Evolutionary conservation across 2,329 filamentous ascomycete genomes (phyloP).

Genomic region (Davidsoniella australis): DNA sequence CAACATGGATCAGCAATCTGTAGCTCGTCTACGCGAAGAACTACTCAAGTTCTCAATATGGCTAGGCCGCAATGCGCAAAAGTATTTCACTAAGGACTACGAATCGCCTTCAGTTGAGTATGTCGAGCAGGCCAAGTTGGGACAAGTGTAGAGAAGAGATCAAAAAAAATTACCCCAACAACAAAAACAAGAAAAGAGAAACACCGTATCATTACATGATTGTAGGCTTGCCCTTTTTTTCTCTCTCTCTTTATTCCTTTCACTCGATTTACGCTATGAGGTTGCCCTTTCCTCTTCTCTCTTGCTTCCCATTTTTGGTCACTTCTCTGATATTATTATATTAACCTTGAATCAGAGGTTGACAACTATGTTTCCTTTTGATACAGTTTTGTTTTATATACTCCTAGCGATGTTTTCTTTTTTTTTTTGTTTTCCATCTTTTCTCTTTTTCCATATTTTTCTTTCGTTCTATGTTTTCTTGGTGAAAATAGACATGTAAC

Average conservation of each 20-base stretch:
- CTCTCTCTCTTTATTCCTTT: neutral
- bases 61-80: conserved; percentile 58
- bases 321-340: too few species aligned
- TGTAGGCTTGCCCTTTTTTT: neutral
- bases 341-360: neutral
- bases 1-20: conserved; percentile 90
- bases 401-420: neutral
- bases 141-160: conserved; percentile 2
- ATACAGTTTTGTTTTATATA: neutral
- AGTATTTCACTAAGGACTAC: conserved; percentile 65
- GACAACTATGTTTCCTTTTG: neutral
- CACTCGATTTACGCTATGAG: neutral
- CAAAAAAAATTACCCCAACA: neutral
- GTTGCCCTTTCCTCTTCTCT: neutral
- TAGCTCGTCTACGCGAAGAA: conserved; percentile 76
- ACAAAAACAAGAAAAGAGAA: too few species aligned
- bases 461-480: neutral
- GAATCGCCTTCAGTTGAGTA: conserved; percentile 57
- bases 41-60: conserved; percentile 72
- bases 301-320: neutral
- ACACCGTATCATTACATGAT: too few species aligned
- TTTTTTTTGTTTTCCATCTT: conserved; percentile 1
- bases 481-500: neutral
- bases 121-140: conserved; percentile 42
- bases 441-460: conserved; percentile 1